Evolutionary conservation across 441 rosid genomes (phyloP).

Genomic region (Bocquillonia castaneifolia): DNA sequence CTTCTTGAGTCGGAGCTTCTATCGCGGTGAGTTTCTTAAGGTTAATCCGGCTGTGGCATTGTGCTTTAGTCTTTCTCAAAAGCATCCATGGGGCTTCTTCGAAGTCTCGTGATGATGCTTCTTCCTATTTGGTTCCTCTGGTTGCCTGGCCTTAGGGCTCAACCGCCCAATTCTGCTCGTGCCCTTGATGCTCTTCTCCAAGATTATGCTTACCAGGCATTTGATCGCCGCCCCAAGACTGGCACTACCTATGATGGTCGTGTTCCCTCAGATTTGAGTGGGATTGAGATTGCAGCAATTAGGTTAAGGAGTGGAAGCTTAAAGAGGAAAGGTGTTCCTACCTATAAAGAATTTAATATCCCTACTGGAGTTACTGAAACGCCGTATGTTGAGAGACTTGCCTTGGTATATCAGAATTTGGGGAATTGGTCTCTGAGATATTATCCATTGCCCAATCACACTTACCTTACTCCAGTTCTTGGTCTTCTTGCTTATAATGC

Average conservation of each 20-base stretch:
- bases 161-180: conserved; percentile 25
- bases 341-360: conserved; percentile 56
- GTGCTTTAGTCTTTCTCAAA: conserved; percentile 26
- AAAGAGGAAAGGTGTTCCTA: conserved; percentile 41
- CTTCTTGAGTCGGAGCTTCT: conserved; percentile 17
- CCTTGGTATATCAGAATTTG: conserved; percentile 80
- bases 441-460: conserved; percentile 53
- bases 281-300: conserved; percentile 67
- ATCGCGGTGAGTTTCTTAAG: conserved; percentile 15
- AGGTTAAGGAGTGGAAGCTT: conserved; percentile 94
- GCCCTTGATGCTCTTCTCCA: conserved; percentile 82
- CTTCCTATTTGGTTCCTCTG: conserved; percentile 21
- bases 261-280: conserved; percentile 68
- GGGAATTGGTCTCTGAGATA: conserved; percentile 62
- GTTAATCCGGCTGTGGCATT: conserved; percentile 26
- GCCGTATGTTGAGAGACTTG: conserved; percentile 83
- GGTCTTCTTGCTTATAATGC: conserved; percentile 87
- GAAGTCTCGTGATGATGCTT: conserved; percentile 52
- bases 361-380: conserved; percentile 47
- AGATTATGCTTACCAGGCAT: conserved; percentile 64
- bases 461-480: conserved; percentile 69
- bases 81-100: conserved; percentile 61
- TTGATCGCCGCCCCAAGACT: conserved; percentile 59
- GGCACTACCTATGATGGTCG: conserved; percentile 54
- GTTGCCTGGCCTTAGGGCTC: conserved; percentile 22